These are phyloP conservation scores for Dictyostelium citrinum DNA, from an alignment of 78 protist species.

Conservation along the genomic window DNA sequence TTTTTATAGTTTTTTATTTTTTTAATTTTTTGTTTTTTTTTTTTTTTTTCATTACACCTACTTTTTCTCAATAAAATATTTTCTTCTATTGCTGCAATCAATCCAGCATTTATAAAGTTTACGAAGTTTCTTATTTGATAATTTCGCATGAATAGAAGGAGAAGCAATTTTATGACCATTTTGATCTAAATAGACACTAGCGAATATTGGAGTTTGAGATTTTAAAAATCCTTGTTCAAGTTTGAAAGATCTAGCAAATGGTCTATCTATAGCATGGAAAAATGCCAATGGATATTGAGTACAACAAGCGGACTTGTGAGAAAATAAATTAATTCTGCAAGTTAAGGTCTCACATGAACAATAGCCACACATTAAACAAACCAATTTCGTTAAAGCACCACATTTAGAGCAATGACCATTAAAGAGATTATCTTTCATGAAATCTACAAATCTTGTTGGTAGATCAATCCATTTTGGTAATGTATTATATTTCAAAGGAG, in stretches of 20 bases:
- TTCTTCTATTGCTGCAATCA: not conserved
- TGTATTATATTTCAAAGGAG: conserved; percentile 7
- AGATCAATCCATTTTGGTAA: conserved; percentile 24
- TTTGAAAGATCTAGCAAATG: conserved; percentile 6
- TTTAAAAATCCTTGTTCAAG: not conserved
- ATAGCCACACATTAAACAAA: conserved; percentile 35
- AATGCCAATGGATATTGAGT: conserved; percentile 25
- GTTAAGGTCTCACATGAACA: conserved; percentile 1
- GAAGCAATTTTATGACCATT: not conserved
- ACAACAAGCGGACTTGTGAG: not conserved
- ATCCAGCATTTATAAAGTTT: not conserved
- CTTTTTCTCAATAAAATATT: not conserved
- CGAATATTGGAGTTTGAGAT: not conserved
- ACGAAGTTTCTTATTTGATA: not conserved
- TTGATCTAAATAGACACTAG: not conserved
- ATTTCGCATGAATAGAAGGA: not conserved
- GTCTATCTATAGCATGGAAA: conserved; percentile 18
- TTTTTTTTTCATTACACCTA: not conserved
- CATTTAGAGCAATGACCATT: conserved; percentile 37
- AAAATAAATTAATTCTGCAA: not conserved
- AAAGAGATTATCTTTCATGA: not conserved
- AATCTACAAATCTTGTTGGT: conserved; percentile 25
- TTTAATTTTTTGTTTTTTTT: not conserved
- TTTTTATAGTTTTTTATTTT: no score
- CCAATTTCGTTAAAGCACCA: conserved; percentile 1